A percentile compares a stretch with the other conserved stretches of the same genome.
Conservation (phyloP, 495 filamentous ascomycete species). For the Podospora conica region DNA sequence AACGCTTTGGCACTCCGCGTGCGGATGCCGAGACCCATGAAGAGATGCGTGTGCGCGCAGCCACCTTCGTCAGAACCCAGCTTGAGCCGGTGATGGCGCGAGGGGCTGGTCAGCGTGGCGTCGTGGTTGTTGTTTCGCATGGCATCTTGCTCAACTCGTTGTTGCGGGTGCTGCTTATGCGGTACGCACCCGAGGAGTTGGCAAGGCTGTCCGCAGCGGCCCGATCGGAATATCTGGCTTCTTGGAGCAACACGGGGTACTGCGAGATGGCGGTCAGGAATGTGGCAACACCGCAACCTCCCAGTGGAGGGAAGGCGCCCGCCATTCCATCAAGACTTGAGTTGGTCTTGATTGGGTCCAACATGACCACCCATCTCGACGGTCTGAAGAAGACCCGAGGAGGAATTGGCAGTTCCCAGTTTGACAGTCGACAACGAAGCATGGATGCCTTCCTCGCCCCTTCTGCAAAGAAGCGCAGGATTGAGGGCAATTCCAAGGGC, state of each 20-base stretch:
- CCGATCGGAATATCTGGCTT: slow-evolving; percentile 17
- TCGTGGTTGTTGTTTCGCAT: slow-evolving; percentile 63
- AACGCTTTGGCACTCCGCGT: slow-evolving; percentile 34
- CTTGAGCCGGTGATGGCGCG: slow-evolving; percentile 51
- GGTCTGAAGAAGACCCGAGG: slow-evolving; percentile 69
- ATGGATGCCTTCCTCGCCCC: slow-evolving; percentile 66
- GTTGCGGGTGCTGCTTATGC: slow-evolving; percentile 53
- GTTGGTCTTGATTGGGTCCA: background rate
- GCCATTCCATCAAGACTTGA: background rate
- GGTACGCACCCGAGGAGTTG: slow-evolving; percentile 18
- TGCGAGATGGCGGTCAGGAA: slow-evolving; percentile 17
- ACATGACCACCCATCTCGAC: slow-evolving; percentile 47
- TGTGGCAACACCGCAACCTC: background rate
- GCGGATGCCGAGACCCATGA: slow-evolving; percentile 50
- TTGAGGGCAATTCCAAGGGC: background rate
- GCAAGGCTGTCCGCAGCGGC: background rate
- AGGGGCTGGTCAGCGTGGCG: slow-evolving; percentile 6
- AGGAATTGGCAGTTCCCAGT: slow-evolving; percentile 67
- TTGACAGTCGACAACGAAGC: slow-evolving; percentile 65
- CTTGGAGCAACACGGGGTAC: slow-evolving; percentile 44
- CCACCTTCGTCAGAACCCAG: slow-evolving; percentile 56
- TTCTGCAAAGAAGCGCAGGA: slow-evolving; percentile 45
- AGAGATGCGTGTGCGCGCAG: slow-evolving; percentile 56
- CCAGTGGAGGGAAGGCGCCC: background rate
- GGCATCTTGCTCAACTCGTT: slow-evolving; percentile 69